Evolutionary conservation across 2,329 filamentous ascomycete species (phyloP).

Genomic region (Sporothrix protearum): DNA sequence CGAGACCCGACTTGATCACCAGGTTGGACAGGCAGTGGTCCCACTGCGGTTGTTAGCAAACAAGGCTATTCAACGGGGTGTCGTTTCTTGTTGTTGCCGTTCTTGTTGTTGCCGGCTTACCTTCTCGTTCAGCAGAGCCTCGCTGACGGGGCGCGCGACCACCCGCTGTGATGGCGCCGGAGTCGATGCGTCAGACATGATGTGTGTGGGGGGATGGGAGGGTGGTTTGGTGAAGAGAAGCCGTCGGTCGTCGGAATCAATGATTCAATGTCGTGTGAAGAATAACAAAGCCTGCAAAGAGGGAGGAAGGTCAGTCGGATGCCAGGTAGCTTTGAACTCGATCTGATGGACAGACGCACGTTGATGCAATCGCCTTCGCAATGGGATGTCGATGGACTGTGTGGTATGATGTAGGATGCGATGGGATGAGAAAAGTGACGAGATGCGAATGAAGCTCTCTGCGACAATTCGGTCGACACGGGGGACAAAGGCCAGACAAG

Average conservation of each 20-base stretch:
- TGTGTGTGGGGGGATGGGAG: constrained; percentile 30
- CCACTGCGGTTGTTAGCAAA: constrained; percentile 61
- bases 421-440: not conserved
- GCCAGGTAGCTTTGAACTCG: not conserved
- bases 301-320: not conserved
- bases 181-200: constrained; percentile 54
- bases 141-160: constrained; percentile 84
- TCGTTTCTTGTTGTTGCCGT: too few relatives aligned
- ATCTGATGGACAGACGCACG: not conserved
- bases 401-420: not conserved
- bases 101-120: too few relatives aligned
- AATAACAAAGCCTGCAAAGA: not conserved
- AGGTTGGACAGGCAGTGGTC: constrained; percentile 97
- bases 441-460: not conserved
- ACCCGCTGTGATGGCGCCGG: constrained; percentile 57
- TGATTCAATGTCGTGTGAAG: not conserved
- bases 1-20: constrained; percentile 93
- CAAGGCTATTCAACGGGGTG: too few relatives aligned
- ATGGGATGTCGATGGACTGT: not conserved
- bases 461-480: not conserved
- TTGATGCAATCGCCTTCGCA: not conserved
- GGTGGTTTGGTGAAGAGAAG: not conserved
- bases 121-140: constrained; percentile 98
- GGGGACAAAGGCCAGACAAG: constrained; percentile 1
- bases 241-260: not conserved